Evolutionary conservation across 805 yeast genomes (phyloP).

Genomic region (Kodamaea jinghongensis): DNA sequence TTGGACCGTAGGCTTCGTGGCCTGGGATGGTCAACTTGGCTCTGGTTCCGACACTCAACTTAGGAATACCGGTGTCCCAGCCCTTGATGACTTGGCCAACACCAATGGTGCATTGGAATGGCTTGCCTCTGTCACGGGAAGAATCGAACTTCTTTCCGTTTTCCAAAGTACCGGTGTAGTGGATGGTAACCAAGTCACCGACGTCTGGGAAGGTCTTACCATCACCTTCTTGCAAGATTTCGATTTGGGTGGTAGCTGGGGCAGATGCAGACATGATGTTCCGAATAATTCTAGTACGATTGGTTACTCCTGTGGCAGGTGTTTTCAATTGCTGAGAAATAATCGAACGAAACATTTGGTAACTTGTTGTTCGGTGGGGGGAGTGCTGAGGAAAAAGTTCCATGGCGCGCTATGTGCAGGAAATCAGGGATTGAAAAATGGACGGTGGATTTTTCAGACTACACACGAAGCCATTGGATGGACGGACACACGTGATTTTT

Average conservation of each 20-base stretch:
- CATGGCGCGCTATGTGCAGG: constrained; percentile 2
- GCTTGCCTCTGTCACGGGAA: constrained; percentile 90
- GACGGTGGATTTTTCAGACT: not conserved
- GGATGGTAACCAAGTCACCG: constrained; percentile 90
- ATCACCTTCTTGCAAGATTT: constrained; percentile 62
- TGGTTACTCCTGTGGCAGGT: constrained; percentile 1
- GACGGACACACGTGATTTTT: not conserved
- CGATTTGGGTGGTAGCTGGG: constrained; percentile 41
- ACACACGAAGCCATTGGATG: not conserved
- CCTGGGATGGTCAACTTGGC: constrained; percentile 93
- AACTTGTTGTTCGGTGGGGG: constrained; percentile 3
- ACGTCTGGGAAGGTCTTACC: constrained; percentile 80
- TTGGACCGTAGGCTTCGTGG: constrained; percentile 85
- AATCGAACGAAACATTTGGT: constrained; percentile 9
- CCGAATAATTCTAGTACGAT: not conserved
- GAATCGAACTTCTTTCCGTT: constrained; percentile 96
- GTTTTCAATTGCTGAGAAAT: constrained; percentile 10
- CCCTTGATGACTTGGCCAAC: constrained; percentile 96
- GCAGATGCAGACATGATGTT: constrained; percentile 30
- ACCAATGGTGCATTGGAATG: constrained; percentile 92
- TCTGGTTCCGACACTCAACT: constrained; percentile 88
- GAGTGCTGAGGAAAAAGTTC: not conserved
- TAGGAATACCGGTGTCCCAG: constrained; percentile 94
- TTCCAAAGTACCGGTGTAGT: constrained; percentile 93
- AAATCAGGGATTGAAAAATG: not conserved